These are phyloP conservation scores for Claviceps digitariae DNA, from an alignment of 2,329 filamentous ascomycete species.

Conservation along the genomic window DNA sequence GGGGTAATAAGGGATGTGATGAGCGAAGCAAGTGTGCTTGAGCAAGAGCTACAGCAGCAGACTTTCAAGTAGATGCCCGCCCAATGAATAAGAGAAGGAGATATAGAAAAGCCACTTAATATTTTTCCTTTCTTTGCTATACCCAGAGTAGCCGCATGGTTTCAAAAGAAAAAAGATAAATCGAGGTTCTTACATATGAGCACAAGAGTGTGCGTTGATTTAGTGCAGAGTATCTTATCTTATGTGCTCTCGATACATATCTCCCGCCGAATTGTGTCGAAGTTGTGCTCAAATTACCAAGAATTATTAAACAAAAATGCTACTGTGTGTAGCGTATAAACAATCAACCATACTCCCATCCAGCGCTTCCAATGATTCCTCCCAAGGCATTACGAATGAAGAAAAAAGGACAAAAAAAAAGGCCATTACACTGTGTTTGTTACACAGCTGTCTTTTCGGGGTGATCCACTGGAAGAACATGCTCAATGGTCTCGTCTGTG, in stretches of 20 bases:
- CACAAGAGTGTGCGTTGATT: not conserved
- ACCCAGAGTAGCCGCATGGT: too few species aligned
- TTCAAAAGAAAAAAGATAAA: too few species aligned
- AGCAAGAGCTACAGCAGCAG: slow-evolving; percentile 1
- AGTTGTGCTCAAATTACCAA: not conserved
- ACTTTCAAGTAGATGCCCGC: not conserved
- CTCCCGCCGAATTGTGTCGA: not conserved
- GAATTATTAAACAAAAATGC: not conserved
- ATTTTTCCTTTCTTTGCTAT: too few species aligned
- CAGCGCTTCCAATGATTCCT: not conserved
- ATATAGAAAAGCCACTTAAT: too few species aligned
- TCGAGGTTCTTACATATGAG: too few species aligned
- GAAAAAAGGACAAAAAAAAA: not conserved
- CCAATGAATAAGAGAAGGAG: too few species aligned
- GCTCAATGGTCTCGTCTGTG: slow-evolving; percentile 67
- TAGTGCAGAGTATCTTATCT: too few species aligned
- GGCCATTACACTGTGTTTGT: not conserved
- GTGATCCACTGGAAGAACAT: slow-evolving; percentile 34
- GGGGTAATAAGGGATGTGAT: slow-evolving; percentile 1
- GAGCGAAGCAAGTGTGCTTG: slow-evolving; percentile 3
- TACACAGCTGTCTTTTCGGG: not conserved
- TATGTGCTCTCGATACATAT: not conserved
- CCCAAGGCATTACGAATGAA: not conserved
- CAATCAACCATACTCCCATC: not conserved
- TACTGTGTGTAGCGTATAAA: not conserved